phyloP scores from a whole-genome alignment of 805 yeast genomes.

The Teunomyces pallodes region DNA sequence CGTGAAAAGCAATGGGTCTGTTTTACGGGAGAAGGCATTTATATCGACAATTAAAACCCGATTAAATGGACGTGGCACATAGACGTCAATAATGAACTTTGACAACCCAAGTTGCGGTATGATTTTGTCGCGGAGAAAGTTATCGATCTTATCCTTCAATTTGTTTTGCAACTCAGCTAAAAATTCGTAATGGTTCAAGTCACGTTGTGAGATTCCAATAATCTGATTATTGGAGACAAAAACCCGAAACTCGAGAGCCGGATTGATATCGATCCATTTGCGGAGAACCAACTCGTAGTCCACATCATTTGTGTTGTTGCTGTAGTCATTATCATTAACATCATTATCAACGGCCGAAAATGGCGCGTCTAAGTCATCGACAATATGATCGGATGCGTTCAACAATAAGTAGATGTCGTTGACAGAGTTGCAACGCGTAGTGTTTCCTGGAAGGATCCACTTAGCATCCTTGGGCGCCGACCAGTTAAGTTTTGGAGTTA shows the following conservation, averaged over 20 bases:
- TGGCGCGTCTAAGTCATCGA: slow-evolving; percentile 77
- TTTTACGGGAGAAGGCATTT: slow-evolving; percentile 76
- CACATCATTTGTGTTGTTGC: slow-evolving; percentile 13
- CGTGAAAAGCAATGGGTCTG: slow-evolving; percentile 75
- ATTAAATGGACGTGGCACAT: slow-evolving; percentile 71
- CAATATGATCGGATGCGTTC: slow-evolving; percentile 84
- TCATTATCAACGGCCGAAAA: slow-evolving; percentile 47
- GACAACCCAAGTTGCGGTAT: slow-evolving; percentile 8
- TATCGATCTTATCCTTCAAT: slow-evolving; percentile 47
- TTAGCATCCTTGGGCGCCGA: slow-evolving; percentile 93
- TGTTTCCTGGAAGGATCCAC: slow-evolving; percentile 83
- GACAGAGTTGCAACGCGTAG: slow-evolving; percentile 66
- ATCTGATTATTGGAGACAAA: slow-evolving; percentile 66
- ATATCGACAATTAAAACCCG: slow-evolving; percentile 74
- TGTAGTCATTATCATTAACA: neutral
- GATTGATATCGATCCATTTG: slow-evolving; percentile 80
- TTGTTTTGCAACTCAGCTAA: slow-evolving; percentile 50
- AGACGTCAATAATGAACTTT: slow-evolving; percentile 72
- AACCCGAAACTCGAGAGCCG: slow-evolving; percentile 88
- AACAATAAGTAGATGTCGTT: slow-evolving; percentile 77
- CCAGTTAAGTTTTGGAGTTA: slow-evolving; percentile 93
- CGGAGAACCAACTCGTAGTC: slow-evolving; percentile 69
- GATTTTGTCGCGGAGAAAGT: slow-evolving; percentile 50
- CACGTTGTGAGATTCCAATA: slow-evolving; percentile 81
- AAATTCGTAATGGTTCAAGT: slow-evolving; percentile 77